phyloP scores from a whole-genome alignment of 345 rosid genomes.

The Eucalyptus regnans region DNA sequence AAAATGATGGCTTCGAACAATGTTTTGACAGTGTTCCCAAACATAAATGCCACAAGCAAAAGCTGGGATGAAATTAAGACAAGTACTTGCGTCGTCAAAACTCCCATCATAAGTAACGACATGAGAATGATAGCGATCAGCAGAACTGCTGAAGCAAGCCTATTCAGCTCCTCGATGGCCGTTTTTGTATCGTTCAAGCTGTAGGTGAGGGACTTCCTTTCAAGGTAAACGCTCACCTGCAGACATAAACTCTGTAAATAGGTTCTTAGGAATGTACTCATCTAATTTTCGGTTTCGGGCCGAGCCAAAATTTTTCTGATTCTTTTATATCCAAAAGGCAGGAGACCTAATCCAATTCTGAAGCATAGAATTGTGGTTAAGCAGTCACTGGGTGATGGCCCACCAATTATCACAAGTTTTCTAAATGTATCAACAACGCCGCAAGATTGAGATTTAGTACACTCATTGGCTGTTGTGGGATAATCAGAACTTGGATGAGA shows the following conservation, averaged over 20 bases:
- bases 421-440: neutral
- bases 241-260: neutral
- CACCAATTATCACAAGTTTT: neutral
- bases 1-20: conserved; percentile 69
- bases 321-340: neutral
- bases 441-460: neutral
- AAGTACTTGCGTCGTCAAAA: conserved; percentile 32
- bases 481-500: neutral
- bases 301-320: neutral
- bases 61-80: conserved; percentile 54
- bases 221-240: conserved; percentile 52
- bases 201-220: conserved; percentile 46
- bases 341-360: neutral
- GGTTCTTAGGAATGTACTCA: neutral
- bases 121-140: conserved; percentile 18
- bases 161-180: conserved; percentile 70
- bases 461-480: neutral
- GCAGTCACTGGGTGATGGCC: neutral
- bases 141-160: conserved; percentile 27
- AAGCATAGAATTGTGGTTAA: neutral
- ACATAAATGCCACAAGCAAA: conserved; percentile 38
- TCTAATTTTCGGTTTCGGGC: neutral
- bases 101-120: conserved; percentile 46
- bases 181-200: conserved; percentile 59
- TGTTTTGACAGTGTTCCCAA: conserved; percentile 50